A percentile compares a stretch with the other conserved stretches of the same genome.
Evolutionary conservation across 2,329 filamentous ascomycete species (phyloP).

Genomic region (Thielaviopsis euricoi): DNA sequence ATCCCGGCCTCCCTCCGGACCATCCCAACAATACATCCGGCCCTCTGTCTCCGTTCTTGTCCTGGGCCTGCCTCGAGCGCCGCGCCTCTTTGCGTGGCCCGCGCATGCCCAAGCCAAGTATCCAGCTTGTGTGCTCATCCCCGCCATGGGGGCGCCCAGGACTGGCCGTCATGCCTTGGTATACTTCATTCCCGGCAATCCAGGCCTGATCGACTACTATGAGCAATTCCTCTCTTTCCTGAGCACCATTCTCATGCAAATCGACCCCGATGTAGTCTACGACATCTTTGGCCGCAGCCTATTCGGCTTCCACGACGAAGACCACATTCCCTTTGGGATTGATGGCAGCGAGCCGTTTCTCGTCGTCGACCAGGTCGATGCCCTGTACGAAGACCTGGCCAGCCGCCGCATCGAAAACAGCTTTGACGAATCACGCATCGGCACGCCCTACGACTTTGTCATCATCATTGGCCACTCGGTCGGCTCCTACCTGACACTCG

Average conservation of each 20-base stretch:
- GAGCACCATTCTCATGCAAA: conserved; percentile 32
- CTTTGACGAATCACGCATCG: conserved; percentile 16
- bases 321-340: conserved; percentile 29
- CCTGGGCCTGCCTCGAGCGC: neutral
- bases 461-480: conserved; percentile 61
- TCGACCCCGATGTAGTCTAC: conserved; percentile 24
- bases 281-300: conserved; percentile 43
- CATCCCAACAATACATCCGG: neutral
- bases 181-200: conserved; percentile 63
- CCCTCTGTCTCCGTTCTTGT: neutral
- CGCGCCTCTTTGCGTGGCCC: conserved; percentile 10
- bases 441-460: conserved; percentile 35
- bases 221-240: conserved; percentile 45
- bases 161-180: conserved; percentile 31
- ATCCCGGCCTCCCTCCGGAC: neutral
- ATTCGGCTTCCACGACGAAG: conserved; percentile 38
- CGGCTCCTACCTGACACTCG: conserved; percentile 54
- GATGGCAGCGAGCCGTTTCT: conserved; percentile 27
- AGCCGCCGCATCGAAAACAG: conserved; percentile 17
- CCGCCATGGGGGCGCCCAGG: conserved; percentile 15
- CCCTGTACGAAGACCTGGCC: conserved; percentile 24
- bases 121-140: conserved; percentile 13
- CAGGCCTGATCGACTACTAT: conserved; percentile 62
- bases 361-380: conserved; percentile 36
- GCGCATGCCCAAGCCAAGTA: conserved; percentile 4